Evolutionary conservation across 1,284 basidiomycete genomes (phyloP).

Genomic region (Rhodotorula sp.): DNA sequence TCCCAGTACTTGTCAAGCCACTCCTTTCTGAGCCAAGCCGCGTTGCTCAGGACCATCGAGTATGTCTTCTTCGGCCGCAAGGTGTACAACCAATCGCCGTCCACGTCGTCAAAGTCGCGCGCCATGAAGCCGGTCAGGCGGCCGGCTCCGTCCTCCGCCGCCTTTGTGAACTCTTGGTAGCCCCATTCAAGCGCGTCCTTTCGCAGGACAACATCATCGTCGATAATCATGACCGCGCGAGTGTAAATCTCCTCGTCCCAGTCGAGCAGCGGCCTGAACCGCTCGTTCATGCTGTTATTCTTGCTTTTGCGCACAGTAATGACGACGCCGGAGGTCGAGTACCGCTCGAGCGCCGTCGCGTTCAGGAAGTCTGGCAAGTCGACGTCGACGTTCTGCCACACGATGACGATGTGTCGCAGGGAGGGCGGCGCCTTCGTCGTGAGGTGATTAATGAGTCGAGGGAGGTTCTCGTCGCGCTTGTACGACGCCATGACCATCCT

Average conservation of each 20-base stretch:
- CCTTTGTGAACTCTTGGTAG: constrained; percentile 27
- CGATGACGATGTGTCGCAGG: constrained; percentile 34
- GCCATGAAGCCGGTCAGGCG: constrained; percentile 39
- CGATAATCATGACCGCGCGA: constrained; percentile 39
- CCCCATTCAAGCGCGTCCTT: constrained; percentile 38
- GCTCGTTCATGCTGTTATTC: constrained; percentile 43
- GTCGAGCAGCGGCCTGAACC: constrained; percentile 31
- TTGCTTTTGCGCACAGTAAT: constrained; percentile 32
- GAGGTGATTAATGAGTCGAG: constrained; percentile 27
- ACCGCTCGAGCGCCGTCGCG: constrained; percentile 14
- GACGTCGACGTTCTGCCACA: constrained; percentile 40
- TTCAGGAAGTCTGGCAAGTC: constrained; percentile 31
- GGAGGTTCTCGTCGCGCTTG: constrained; percentile 33
- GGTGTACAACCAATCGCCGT: constrained; percentile 21
- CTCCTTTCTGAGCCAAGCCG: constrained; percentile 35
- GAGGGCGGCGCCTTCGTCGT: constrained; percentile 34
- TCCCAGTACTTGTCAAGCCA: constrained; percentile 41
- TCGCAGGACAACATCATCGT: constrained; percentile 40
- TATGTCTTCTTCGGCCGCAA: constrained; percentile 33
- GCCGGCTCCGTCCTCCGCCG: constrained; percentile 6
- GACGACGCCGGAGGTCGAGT: constrained; percentile 20
- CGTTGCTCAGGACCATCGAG: constrained; percentile 42
- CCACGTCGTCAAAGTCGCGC: constrained; percentile 27
- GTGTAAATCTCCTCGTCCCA: constrained; percentile 35
- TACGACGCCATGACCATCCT: constrained; percentile 42